Percentiles rank a stretch among this genome's conserved stretches.
These are phyloP conservation scores for Pseudocercospora vitis DNA, from an alignment of 2,329 filamentous ascomycete genomes.

Conservation along the genomic window DNA sequence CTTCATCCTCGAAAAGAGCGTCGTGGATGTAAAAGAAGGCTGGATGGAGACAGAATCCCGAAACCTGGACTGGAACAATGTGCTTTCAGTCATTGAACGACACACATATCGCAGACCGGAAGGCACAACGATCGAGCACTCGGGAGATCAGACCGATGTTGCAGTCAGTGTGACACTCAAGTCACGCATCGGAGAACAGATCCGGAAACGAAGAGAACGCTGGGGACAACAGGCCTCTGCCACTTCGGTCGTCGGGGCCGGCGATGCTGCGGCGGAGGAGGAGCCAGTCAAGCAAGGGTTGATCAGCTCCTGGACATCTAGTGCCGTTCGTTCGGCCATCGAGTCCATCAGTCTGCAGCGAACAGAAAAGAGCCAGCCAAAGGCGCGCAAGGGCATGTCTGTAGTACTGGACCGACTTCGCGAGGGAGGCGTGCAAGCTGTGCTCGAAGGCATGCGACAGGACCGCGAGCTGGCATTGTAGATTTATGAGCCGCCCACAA, in stretches of 20 bases:
- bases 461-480: constrained; percentile 46
- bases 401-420: constrained; percentile 73
- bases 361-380: constrained; percentile 74
- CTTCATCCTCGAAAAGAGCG: constrained; percentile 77
- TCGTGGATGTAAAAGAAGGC: constrained; percentile 75
- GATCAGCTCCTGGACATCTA: constrained; percentile 64
- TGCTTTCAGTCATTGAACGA: constrained; percentile 74
- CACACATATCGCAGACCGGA: constrained; percentile 64
- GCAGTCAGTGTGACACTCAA: constrained; percentile 72
- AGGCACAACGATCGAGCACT: constrained; percentile 33
- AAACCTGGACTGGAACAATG: constrained; percentile 79
- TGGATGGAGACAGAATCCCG: constrained; percentile 81
- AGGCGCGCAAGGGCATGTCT: constrained; percentile 80
- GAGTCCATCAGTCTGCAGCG: constrained; percentile 75
- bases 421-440: constrained; percentile 64
- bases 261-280: constrained; percentile 41
- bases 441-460: constrained; percentile 68
- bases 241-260: constrained; percentile 40
- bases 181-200: constrained; percentile 69
- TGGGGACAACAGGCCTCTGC: constrained; percentile 43
- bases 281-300: constrained; percentile 55
- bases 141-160: constrained; percentile 58
- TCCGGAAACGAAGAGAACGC: constrained; percentile 54
- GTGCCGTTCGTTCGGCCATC: constrained; percentile 74
- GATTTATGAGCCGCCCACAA: neutral